phyloP scores from a whole-genome alignment of 1,284 basidiomycete species.

The Cryptococcus amylolentus region DNA sequence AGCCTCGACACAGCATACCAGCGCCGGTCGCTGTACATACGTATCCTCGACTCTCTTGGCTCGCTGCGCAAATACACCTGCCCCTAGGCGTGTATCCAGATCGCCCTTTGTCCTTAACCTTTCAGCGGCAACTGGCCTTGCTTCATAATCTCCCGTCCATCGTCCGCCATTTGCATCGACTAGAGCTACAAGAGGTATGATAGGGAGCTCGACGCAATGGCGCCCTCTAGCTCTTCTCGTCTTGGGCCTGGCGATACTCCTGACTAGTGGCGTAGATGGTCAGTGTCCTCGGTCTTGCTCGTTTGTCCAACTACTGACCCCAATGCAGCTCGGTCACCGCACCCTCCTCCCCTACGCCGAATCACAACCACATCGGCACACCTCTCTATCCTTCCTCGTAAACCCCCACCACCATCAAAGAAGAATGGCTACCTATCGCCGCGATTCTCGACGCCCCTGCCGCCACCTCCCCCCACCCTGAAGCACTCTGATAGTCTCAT shows the following conservation, averaged over 20 bases:
- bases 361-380: conserved; percentile 28
- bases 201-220: neutral
- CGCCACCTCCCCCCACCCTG: conserved; percentile 29
- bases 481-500: conserved; percentile 39
- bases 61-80: no score
- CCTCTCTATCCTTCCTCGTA: conserved; percentile 59
- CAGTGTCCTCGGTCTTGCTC: neutral
- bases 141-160: neutral
- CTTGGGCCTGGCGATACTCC: conserved; percentile 10
- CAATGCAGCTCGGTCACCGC: conserved; percentile 34
- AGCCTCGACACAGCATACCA: no score
- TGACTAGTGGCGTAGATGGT: conserved; percentile 10
- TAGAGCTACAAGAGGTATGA: neutral
- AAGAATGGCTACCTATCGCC: neutral
- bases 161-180: neutral
- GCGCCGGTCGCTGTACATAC: no score
- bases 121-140: neutral
- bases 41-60: no score
- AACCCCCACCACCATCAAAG: conserved; percentile 2
- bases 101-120: neutral
- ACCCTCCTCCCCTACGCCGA: conserved; percentile 37
- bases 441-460: conserved; percentile 14
- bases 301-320: neutral
- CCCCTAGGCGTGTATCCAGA: neutral
- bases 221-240: conserved; percentile 13